Conservation (phyloP, 2,329 filamentous ascomycete genomes). For the Paradendryphiella salina region DNA sequence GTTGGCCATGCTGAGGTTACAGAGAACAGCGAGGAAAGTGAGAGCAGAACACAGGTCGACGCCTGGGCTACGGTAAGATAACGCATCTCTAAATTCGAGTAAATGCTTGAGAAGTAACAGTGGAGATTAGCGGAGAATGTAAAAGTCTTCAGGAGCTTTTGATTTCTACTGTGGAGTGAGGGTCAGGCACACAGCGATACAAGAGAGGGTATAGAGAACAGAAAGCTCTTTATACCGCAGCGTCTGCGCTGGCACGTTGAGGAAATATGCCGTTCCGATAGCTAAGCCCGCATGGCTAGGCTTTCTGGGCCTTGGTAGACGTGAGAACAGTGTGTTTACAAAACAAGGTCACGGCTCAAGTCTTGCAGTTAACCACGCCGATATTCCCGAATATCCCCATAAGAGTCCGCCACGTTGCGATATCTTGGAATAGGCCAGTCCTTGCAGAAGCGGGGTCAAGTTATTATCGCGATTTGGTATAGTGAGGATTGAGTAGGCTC, state of each 20-base stretch:
- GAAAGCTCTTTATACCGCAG: constrained; percentile 4
- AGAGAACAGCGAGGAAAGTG: constrained; percentile 9
- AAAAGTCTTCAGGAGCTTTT: too few species aligned
- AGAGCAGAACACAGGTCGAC: constrained; percentile 10
- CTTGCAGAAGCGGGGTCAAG: not conserved
- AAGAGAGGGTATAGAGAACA: not conserved
- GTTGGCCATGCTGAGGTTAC: constrained; percentile 19
- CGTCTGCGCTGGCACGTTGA: not conserved
- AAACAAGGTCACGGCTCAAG: not conserved
- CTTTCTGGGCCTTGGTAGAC: constrained; percentile 1
- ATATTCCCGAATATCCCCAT: not conserved
- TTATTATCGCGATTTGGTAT: not conserved
- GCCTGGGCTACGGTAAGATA: constrained; percentile 6
- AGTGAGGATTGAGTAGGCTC: not conserved
- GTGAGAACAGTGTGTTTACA: not conserved
- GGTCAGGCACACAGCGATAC: too few species aligned
- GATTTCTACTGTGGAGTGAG: not conserved
- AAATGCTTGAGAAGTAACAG: not conserved
- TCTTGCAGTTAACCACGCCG: not conserved
- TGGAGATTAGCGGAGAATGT: not conserved
- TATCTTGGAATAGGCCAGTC: not conserved
- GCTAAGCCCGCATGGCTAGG: constrained; percentile 6
- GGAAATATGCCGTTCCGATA: not conserved
- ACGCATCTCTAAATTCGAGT: constrained; percentile 1
- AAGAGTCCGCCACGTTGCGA: not conserved